These are phyloP conservation scores for Pichia inconspicua DNA, from an alignment of 1,139 yeast genomes.

Conservation along the genomic window DNA sequence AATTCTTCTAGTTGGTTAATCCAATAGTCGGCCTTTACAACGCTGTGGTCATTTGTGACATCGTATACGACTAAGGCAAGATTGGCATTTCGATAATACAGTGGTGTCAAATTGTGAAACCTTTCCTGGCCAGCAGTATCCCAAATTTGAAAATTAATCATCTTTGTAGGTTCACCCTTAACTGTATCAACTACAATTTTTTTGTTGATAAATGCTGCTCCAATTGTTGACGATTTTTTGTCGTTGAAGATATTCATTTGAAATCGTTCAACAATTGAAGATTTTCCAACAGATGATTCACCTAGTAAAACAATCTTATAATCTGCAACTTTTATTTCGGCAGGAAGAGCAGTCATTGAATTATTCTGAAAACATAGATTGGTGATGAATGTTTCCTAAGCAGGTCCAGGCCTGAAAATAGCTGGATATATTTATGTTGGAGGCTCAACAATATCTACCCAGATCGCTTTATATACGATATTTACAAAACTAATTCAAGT, in stretches of 20 bases:
- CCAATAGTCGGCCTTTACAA: constrained; percentile 52
- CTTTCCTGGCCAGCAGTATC: constrained; percentile 95
- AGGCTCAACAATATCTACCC: no score
- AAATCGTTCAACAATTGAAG: constrained; percentile 55
- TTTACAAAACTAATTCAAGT: no score
- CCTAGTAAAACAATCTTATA: constrained; percentile 53
- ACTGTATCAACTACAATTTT: constrained; percentile 30
- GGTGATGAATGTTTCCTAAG: no score
- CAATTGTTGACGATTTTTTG: constrained; percentile 58
- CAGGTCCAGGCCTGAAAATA: no score
- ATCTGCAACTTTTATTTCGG: constrained; percentile 12
- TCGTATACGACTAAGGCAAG: constrained; percentile 83
- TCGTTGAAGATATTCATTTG: constrained; percentile 58
- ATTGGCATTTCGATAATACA: constrained; percentile 85
- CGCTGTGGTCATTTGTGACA: constrained; percentile 40
- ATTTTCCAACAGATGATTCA: constrained; percentile 62
- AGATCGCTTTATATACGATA: no score
- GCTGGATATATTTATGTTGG: no score
- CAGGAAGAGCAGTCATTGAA: not conserved
- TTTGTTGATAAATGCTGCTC: constrained; percentile 65
- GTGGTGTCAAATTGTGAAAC: constrained; percentile 81
- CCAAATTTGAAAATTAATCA: constrained; percentile 46
- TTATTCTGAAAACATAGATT: no score
- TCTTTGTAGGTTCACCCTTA: constrained; percentile 25
- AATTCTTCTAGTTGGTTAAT: constrained; percentile 37